phyloP scores from a whole-genome alignment of 257 asterid species.

The Ilex aquifolium region DNA sequence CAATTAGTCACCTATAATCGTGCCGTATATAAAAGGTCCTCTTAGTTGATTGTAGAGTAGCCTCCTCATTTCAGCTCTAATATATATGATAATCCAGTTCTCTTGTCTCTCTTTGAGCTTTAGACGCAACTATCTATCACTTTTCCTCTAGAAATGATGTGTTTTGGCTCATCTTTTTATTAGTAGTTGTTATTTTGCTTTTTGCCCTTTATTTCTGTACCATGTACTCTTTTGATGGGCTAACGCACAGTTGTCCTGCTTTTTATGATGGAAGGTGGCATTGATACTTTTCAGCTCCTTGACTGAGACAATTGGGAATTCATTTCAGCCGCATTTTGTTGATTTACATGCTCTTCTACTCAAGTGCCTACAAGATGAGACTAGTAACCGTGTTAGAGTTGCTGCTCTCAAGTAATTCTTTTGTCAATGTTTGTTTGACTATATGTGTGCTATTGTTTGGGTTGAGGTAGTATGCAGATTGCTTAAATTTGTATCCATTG shows the following conservation, averaged over 20 bases:
- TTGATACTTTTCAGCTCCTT: slow-evolving; percentile 97
- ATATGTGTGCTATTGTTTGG: slow-evolving; percentile 1
- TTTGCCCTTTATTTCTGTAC: slow-evolving; percentile 5
- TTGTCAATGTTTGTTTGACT: slow-evolving; percentile 9
- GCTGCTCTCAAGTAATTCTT: slow-evolving; percentile 93
- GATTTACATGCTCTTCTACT: slow-evolving; percentile 81
- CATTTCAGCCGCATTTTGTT: slow-evolving; percentile 81
- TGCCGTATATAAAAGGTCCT: too few relatives aligned
- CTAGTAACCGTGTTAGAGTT: slow-evolving; percentile 88
- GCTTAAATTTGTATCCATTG: slow-evolving; percentile 15
- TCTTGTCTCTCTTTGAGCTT: too few relatives aligned
- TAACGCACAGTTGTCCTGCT: slow-evolving; percentile 20
- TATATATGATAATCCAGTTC: too few relatives aligned
- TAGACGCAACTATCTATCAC: too few relatives aligned
- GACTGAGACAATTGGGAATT: slow-evolving; percentile 94
- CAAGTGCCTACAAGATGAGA: slow-evolving; percentile 94
- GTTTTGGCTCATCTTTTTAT: too few relatives aligned
- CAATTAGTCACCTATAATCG: too few relatives aligned
- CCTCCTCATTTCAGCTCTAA: too few relatives aligned
- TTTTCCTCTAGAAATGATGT: too few relatives aligned
- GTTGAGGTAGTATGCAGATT: background rate
- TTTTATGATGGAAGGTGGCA: slow-evolving; percentile 63
- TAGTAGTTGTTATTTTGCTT: background rate
- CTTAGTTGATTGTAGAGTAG: too few relatives aligned
- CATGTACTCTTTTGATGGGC: slow-evolving; percentile 4